Base-by-base conservation (phyloP, 495 filamentous ascomycete genomes). In the Penicillium mononematosum region DNA sequence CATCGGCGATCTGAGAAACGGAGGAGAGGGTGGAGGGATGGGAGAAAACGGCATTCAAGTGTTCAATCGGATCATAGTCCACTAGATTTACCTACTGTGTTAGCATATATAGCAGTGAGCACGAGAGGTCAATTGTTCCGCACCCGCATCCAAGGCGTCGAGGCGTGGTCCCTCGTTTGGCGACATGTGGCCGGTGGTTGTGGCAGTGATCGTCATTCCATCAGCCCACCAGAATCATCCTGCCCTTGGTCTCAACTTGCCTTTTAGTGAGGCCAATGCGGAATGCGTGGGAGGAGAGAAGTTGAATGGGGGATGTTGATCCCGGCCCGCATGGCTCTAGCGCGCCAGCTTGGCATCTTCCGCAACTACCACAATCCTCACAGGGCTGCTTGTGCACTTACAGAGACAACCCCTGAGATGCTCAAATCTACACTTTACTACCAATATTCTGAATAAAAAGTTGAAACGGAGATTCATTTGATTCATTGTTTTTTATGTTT, bases 1-100 rank as follows among this genome's bases (percentile, higher is more conserved):
- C 84, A 42, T 82, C 74, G 29, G 88, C 88, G 51, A 91, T 88
- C 41, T 81, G 79, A 44, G 79, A 77, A 54, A 96, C 87, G 57
- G 89, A 88, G 54, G 87, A 85, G 47, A 98, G 85, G 63, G 92
- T 90, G 29, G 89, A 90, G 8, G 91, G 89, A 70, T 96, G 90
- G 42, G 93, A 88, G 78, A 98, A 98, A 63, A 98, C 86, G 58
- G 87, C 77, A 77, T 98, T 98, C 50, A 98, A 84, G 72, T 98
- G 93, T 48, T 90, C 83, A 62, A 96, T 86, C 47, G 95, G 92
- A 69, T 98, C 88, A 75, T 96, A 98, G 66, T 96, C 88, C 60
- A 87, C 95, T 98, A 11, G 10, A 32, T 19, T 58, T 46, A 34
- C 56, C 32, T 43, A 22, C n/a, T 25, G 38, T 50, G 42, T 75